Percentiles rank a stretch among this genome's conserved stretches.
Evolutionary conservation across 2,329 filamentous ascomycete species (phyloP).

Genomic region (Alternaria incomplexa): DNA sequence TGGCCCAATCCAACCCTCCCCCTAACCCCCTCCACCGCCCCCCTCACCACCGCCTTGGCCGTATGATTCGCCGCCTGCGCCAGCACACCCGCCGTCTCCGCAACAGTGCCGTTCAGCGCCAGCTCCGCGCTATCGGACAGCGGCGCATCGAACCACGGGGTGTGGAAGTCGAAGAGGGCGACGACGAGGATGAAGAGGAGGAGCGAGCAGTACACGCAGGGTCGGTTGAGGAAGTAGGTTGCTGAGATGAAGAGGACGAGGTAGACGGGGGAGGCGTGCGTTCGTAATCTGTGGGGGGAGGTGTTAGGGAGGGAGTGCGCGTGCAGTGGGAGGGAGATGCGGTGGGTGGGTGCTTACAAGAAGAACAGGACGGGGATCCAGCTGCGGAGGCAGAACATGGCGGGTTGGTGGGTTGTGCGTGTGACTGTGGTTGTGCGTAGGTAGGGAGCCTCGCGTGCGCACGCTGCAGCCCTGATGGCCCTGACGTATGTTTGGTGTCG

Average conservation of each 20-base stretch:
- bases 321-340: background rate
- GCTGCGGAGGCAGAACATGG: conserved; percentile 72
- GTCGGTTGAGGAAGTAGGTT: conserved; percentile 94
- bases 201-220: conserved; percentile 97
- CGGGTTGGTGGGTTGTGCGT: conserved; percentile 1
- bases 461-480: background rate
- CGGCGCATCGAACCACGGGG: conserved; percentile 92
- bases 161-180: conserved; percentile 91
- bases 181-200: conserved; percentile 94
- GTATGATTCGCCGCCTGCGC: conserved; percentile 68
- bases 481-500: conserved; percentile 2
- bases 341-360: conserved; percentile 50
- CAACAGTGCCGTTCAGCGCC: conserved; percentile 42
- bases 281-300: conserved; percentile 39
- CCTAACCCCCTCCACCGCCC: conserved; percentile 35
- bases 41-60: conserved; percentile 37
- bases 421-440: background rate
- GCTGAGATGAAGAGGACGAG: conserved; percentile 70
- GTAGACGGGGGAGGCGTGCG: conserved; percentile 57
- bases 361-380: conserved; percentile 59
- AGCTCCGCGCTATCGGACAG: conserved; percentile 41
- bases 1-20: conserved; percentile 32
- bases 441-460: conserved; percentile 17
- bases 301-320: conserved; percentile 12
- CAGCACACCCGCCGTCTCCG: conserved; percentile 68